Evolutionary conservation across 1,284 basidiomycete genomes (phyloP), one percentile per base, ranked within the genome.

Genomic region (Fistulinella cinereoalba): DNA sequence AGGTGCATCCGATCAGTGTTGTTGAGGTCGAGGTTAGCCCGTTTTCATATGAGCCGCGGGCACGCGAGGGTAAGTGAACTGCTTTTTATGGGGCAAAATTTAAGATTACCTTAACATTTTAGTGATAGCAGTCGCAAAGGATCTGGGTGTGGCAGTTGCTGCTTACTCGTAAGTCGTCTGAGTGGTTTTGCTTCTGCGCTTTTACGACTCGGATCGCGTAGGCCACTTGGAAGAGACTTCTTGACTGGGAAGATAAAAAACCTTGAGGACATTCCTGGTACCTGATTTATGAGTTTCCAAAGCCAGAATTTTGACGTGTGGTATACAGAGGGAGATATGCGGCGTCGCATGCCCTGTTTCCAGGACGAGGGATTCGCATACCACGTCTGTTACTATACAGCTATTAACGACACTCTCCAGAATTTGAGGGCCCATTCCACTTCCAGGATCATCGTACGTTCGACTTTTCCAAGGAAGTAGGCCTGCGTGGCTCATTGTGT

Each of bases 151-250:
- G 29, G 68, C 80, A 15, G 70, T 85, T 43, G 65, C 76, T 10
- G 78, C 75, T 23, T 86, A 85, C 58, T 76, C 74, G 58, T 73
- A 41, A 31, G 67, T 54, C 24, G 23, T 18, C 33, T 27, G n/a
- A 4, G 41, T 13, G 18, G 10, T 1, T n/a, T 28, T 31, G 21
- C 25, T 6, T 18, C 9, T 32, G 3, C 25, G 36, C 39, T 36
- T 28, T 34, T 31, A n/a, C n/a, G n/a, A n/a, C n/a, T n/a, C n/a
- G n/a, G 21, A 47, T 27, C 9, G 16, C 37, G n/a, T 47, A 75
- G 73, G 3, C 83, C 81, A 0, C 71, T 84, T 13, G 81, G 80
- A 9, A 67, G 71, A 37, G 83, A 84, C 1, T 75, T 85, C 58
- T 63, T 87, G 16, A 73, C 75, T 0, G 79, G 81, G 11, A 64